Percentiles rank a stretch among this genome's conserved stretches.
These are phyloP conservation scores for Albizia julibrissin DNA, from an alignment of 306 rosid genomes.

Conservation along the genomic window DNA sequence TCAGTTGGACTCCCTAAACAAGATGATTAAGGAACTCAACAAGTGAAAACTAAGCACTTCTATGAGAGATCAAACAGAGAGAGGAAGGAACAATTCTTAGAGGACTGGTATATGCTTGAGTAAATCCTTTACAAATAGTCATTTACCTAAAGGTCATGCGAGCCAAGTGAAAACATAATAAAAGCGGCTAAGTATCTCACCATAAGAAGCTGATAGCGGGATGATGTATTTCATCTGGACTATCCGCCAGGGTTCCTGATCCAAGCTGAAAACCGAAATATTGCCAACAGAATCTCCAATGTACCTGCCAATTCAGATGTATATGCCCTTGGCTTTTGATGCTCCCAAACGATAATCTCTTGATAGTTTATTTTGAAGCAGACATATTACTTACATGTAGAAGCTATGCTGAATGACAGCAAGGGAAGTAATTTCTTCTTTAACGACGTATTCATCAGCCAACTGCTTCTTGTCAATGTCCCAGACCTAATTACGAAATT, in stretches of 20 bases:
- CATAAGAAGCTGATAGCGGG: slow-evolving; percentile 69
- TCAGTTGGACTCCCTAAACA: slow-evolving; percentile 61
- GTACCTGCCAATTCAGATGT: slow-evolving; percentile 54
- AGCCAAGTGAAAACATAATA: slow-evolving; percentile 2
- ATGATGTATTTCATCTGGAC: slow-evolving; percentile 62
- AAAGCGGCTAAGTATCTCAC: slow-evolving; percentile 46
- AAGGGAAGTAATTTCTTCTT: slow-evolving; percentile 67
- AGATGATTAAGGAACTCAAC: slow-evolving; percentile 26
- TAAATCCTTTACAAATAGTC: neutral
- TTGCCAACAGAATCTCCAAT: slow-evolving; percentile 76
- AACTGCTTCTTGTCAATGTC: slow-evolving; percentile 64
- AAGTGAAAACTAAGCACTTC: neutral
- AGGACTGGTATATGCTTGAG: neutral
- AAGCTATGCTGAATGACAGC: slow-evolving; percentile 56
- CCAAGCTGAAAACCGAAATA: slow-evolving; percentile 71
- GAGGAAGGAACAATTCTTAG: neutral
- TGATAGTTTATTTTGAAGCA: slow-evolving; percentile 8
- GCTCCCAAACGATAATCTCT: slow-evolving; percentile 4
- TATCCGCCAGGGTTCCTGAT: slow-evolving; percentile 54
- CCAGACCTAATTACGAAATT: slow-evolving; percentile 68
- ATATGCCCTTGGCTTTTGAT: slow-evolving; percentile 5
- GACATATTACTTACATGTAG: slow-evolving; percentile 62
- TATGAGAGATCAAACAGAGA: neutral
- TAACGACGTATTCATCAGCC: slow-evolving; percentile 47
- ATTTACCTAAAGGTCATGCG: neutral